These are phyloP conservation scores for Penicillium polonicum DNA, from an alignment of 2,329 filamentous ascomycete genomes.

Conservation along the genomic window DNA sequence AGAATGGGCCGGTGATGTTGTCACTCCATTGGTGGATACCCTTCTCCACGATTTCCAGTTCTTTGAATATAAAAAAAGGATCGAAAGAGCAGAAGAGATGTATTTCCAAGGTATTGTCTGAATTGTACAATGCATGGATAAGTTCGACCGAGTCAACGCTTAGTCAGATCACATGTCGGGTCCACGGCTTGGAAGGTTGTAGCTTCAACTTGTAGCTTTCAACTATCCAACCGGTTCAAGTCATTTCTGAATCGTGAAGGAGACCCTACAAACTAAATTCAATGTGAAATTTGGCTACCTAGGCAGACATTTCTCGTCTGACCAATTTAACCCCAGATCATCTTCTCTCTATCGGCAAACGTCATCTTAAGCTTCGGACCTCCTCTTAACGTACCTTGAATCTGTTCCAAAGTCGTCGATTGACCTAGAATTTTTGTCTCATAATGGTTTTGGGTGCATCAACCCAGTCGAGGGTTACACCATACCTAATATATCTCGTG, in stretches of 20 bases:
- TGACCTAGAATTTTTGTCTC: background rate
- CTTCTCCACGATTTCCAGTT: slow-evolving; percentile 2
- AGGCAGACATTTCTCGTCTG: background rate
- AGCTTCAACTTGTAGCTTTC: background rate
- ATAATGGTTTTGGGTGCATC: slow-evolving; percentile 25
- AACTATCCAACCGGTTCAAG: background rate
- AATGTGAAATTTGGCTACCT: background rate
- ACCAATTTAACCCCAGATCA: background rate
- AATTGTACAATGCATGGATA: slow-evolving; percentile 6
- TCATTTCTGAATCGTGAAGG: background rate
- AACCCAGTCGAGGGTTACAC: slow-evolving; percentile 54
- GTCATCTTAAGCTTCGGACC: background rate
- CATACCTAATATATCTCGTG: slow-evolving; percentile 75
- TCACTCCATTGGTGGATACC: slow-evolving; percentile 11
- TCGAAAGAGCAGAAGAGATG: background rate
- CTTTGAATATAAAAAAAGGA: background rate
- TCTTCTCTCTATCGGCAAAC: background rate
- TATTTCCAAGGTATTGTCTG: background rate
- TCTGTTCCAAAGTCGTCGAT: background rate
- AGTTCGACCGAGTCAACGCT: slow-evolving; percentile 5
- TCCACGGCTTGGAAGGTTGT: background rate
- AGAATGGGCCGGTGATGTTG: background rate
- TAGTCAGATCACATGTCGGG: slow-evolving; percentile 8
- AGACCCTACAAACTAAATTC: background rate
- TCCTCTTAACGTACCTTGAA: background rate